Evolutionary conservation across 2,329 filamentous ascomycete genomes (phyloP).

Genomic region (Ophiostoma piceae): DNA sequence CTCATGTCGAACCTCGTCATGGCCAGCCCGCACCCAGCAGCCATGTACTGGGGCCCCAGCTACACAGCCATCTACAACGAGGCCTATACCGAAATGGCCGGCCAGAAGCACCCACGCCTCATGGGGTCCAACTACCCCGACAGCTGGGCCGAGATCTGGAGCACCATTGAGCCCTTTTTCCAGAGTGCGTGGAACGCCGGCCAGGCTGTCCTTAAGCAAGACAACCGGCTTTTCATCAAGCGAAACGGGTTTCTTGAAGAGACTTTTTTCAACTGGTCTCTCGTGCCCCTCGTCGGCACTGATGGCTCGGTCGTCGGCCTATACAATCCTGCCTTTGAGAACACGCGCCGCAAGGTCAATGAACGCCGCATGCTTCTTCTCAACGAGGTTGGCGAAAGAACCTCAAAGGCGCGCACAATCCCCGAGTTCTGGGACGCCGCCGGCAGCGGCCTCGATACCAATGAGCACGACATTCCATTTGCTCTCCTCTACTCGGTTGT

Average conservation of each 20-base stretch:
- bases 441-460: constrained; percentile 63
- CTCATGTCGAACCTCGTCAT: constrained; percentile 79
- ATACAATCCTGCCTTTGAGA: constrained; percentile 78
- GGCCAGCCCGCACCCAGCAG: constrained; percentile 68
- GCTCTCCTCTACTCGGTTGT: constrained; percentile 67
- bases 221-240: constrained; percentile 68
- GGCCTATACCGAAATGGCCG: constrained; percentile 64
- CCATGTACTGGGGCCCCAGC: constrained; percentile 76
- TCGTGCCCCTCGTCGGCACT: constrained; percentile 69
- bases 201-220: constrained; percentile 78
- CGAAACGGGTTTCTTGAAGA: constrained; percentile 69
- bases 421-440: constrained; percentile 70
- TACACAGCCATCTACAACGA: constrained; percentile 67
- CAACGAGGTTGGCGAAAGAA: constrained; percentile 70
- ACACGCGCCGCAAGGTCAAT: constrained; percentile 70
- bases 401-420: constrained; percentile 65
- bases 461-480: constrained; percentile 71
- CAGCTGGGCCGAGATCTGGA: constrained; percentile 71
- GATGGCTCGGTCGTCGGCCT: constrained; percentile 70
- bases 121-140: constrained; percentile 68
- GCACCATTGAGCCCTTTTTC: constrained; percentile 63
- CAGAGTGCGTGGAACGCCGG: constrained; percentile 62
- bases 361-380: constrained; percentile 75
- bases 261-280: constrained; percentile 76
- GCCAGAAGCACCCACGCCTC: constrained; percentile 67